A percentile compares a stretch with the other conserved stretches of the same genome.
Evolutionary conservation across 1,284 basidiomycete species (phyloP).

Genomic region (Cryptococcus sp.): DNA sequence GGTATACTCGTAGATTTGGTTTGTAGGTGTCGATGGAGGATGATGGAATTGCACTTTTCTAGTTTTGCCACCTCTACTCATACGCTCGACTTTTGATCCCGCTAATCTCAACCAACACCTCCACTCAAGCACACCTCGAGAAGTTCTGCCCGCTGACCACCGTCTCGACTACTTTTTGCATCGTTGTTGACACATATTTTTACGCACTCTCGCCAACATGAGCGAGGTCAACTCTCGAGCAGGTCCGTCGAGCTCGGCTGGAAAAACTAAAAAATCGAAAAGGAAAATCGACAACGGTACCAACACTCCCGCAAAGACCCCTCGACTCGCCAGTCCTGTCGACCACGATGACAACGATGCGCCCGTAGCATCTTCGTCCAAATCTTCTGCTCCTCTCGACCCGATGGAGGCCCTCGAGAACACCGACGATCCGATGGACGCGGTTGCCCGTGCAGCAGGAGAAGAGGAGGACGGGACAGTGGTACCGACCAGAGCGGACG

Average conservation of each 20-base stretch:
- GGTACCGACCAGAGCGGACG: constrained; percentile 70
- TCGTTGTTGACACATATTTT: too few species aligned
- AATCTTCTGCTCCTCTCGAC: constrained; percentile 9
- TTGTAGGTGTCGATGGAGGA: neutral
- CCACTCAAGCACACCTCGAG: too few species aligned
- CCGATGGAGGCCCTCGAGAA: constrained; percentile 20
- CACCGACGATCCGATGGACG: constrained; percentile 14
- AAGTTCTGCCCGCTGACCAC: too few species aligned
- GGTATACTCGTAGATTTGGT: too few species aligned
- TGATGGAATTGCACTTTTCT: neutral
- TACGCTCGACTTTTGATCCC: too few species aligned
- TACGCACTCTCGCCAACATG: neutral
- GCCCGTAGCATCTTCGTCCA: neutral
- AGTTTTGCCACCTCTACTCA: constrained; percentile 4
- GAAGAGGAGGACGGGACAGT: constrained; percentile 12
- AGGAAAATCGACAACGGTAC: constrained; percentile 12
- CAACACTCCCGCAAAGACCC: constrained; percentile 17
- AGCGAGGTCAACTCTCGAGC: neutral
- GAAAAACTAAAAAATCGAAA: constrained; percentile 10
- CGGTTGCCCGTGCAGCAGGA: constrained; percentile 20
- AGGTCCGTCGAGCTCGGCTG: constrained; percentile 5
- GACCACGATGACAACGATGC: constrained; percentile 8
- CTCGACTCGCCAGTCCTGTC: constrained; percentile 13
- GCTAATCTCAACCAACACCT: too few species aligned
- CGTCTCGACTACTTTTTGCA: too few species aligned